A percentile compares a stretch with the other conserved stretches of the same genome.
Evolutionary conservation across 2,329 filamentous ascomycete species (phyloP).

Genomic region (Epicoccum nigrum): DNA sequence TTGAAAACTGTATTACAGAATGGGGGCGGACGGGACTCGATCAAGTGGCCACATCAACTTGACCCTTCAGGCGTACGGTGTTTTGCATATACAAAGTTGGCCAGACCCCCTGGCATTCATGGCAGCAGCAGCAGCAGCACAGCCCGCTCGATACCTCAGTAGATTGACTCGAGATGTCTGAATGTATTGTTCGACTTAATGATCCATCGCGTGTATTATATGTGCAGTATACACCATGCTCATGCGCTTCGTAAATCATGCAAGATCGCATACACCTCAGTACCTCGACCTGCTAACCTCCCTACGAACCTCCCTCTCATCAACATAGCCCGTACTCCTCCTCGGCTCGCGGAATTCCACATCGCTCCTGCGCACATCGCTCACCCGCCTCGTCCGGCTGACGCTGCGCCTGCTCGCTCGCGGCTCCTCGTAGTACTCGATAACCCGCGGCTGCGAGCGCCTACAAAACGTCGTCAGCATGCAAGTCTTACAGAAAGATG

Average conservation of each 20-base stretch:
- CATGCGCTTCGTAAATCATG: neutral
- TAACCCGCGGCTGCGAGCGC: slow-evolving; percentile 27
- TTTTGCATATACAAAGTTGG: slow-evolving; percentile 15
- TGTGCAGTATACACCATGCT: neutral
- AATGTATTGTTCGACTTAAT: neutral
- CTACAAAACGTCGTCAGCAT: slow-evolving; percentile 4
- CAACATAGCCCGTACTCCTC: slow-evolving; percentile 31
- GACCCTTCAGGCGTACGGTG: slow-evolving; percentile 16
- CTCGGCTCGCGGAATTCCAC: slow-evolving; percentile 28
- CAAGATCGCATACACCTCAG: neutral
- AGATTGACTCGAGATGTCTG: slow-evolving; percentile 10
- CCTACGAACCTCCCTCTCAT: slow-evolving; percentile 34
- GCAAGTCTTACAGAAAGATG: neutral
- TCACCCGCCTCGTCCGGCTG: slow-evolving; percentile 29
- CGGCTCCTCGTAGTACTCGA: slow-evolving; percentile 40
- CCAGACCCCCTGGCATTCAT: slow-evolving; percentile 1
- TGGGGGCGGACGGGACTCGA: slow-evolving; percentile 4
- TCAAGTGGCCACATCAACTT: slow-evolving; percentile 8
- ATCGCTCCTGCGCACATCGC: slow-evolving; percentile 29
- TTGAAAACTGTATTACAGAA: slow-evolving; percentile 9
- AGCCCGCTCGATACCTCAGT: slow-evolving; percentile 15
- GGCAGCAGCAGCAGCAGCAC: slow-evolving; percentile 14
- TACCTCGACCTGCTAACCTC: slow-evolving; percentile 41
- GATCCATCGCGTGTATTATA: neutral
- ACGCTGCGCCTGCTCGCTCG: slow-evolving; percentile 35